Conservation (phyloP, 1,139 yeast species). For the Kodamaea plutei region DNA sequence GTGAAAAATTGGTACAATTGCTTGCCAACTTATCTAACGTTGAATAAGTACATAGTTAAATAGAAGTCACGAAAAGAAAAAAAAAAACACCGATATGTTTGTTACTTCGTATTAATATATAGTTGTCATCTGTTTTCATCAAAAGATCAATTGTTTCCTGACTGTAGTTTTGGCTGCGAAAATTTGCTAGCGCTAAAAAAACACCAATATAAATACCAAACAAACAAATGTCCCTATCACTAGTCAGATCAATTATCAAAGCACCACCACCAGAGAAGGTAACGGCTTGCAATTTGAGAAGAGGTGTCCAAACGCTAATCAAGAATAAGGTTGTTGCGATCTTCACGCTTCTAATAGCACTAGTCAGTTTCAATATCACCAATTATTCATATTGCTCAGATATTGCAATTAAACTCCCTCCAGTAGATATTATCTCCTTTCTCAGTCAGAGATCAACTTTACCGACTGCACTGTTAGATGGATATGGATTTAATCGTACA, state of each 20-base stretch:
- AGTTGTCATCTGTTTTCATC: no score
- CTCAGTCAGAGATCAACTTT: slow-evolving; percentile 1
- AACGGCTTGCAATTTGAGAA: no score
- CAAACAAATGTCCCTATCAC: no score
- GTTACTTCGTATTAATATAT: no score
- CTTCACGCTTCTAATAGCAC: slow-evolving; percentile 1
- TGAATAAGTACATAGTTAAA: neutral
- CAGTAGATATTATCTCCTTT: slow-evolving; percentile 17
- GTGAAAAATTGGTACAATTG: slow-evolving; percentile 39
- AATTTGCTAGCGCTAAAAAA: no score
- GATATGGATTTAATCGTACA: neutral
- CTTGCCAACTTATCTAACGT: slow-evolving; percentile 34
- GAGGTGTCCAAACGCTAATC: neutral
- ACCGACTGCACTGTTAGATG: neutral
- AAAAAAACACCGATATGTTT: no score
- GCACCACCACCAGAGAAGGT: no score
- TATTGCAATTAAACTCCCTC: slow-evolving; percentile 12
- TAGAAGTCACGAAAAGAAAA: no score
- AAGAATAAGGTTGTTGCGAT: slow-evolving; percentile 1
- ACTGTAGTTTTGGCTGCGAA: no score
- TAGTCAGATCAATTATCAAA: no score
- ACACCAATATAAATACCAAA: no score
- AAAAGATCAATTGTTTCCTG: no score
- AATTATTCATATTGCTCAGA: slow-evolving; percentile 9
- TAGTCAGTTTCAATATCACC: slow-evolving; percentile 1